Conservation (phyloP, 1,284 basidiomycete genomes). For the Pseudozyma pruni region DNA sequence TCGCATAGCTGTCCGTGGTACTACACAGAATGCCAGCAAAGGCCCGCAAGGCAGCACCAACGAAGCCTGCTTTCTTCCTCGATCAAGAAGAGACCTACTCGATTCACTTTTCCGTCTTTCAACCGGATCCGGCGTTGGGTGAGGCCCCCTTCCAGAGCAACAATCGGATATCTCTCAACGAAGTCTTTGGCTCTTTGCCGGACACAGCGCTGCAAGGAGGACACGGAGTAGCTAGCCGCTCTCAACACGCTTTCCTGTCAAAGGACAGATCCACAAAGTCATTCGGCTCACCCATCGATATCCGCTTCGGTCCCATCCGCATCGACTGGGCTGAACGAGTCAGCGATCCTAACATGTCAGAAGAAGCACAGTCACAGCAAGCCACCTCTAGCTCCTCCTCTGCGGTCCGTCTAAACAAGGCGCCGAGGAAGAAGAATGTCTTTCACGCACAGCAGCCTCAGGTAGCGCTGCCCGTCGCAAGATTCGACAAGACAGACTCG, state of each 20-base stretch:
- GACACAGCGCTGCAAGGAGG: slow-evolving; percentile 30
- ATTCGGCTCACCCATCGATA: slow-evolving; percentile 47
- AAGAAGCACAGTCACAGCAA: neutral
- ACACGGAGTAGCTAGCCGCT: slow-evolving; percentile 20
- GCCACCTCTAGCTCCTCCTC: slow-evolving; percentile 9
- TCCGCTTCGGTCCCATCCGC: slow-evolving; percentile 52
- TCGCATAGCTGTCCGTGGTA: neutral
- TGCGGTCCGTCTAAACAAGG: slow-evolving; percentile 3
- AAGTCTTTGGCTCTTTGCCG: slow-evolving; percentile 25
- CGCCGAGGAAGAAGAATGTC: slow-evolving; percentile 26
- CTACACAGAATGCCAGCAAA: slow-evolving; percentile 34
- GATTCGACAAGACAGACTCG: slow-evolving; percentile 52
- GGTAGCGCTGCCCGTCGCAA: slow-evolving; percentile 40
- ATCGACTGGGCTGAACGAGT: slow-evolving; percentile 53
- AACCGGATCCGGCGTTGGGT: slow-evolving; percentile 14
- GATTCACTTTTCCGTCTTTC: slow-evolving; percentile 37
- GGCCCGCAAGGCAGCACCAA: slow-evolving; percentile 22
- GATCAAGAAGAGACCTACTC: slow-evolving; percentile 44
- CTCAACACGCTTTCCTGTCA: slow-evolving; percentile 22
- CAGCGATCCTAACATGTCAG: neutral
- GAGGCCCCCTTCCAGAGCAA: slow-evolving; percentile 26
- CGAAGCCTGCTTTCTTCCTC: slow-evolving; percentile 24
- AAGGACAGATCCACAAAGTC: slow-evolving; percentile 25
- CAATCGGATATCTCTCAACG: slow-evolving; percentile 5
- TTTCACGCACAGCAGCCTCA: slow-evolving; percentile 44